Evolutionary conservation across 768 basidiomycete genomes (phyloP).

Genomic region (Cystobasidium onofrii): DNA sequence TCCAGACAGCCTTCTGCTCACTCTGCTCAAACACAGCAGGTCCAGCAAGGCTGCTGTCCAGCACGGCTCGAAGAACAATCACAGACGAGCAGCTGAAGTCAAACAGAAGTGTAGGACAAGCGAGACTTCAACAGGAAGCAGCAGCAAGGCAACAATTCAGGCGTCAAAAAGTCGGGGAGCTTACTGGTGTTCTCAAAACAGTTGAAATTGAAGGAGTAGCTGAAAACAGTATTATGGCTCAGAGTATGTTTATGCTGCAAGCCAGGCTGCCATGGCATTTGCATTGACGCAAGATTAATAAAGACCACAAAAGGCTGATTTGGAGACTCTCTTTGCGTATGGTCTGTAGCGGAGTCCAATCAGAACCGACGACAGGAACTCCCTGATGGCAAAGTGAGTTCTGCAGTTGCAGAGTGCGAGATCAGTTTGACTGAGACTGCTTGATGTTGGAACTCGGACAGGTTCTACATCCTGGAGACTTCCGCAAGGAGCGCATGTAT

Average conservation of each 20-base stretch:
- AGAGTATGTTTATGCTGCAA: no score
- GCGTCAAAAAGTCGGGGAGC: not conserved
- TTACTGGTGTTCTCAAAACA: not conserved
- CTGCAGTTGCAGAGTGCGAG: not conserved
- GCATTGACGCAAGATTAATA: no score
- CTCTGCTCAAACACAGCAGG: not conserved
- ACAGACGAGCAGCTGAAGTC: not conserved
- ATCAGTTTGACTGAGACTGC: no score
- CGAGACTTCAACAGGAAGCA: not conserved
- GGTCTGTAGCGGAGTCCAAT: not conserved
- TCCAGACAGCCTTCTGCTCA: not conserved
- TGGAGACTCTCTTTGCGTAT: no score
- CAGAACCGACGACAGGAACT: not conserved
- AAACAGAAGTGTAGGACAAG: not conserved
- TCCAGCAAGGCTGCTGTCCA: not conserved
- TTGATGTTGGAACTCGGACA: no score
- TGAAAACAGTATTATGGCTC: not conserved
- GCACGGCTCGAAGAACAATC: not conserved
- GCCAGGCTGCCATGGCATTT: no score
- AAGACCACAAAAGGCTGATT: no score
- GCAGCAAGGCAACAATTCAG: not conserved
- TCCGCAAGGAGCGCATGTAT: constrained; percentile 12
- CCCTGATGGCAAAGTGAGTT: not conserved
- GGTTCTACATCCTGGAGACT: constrained; percentile 9
- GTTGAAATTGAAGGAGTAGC: not conserved